phyloP scores from a whole-genome alignment of 495 filamentous ascomycete species.

The Tuber magnatum region DNA sequence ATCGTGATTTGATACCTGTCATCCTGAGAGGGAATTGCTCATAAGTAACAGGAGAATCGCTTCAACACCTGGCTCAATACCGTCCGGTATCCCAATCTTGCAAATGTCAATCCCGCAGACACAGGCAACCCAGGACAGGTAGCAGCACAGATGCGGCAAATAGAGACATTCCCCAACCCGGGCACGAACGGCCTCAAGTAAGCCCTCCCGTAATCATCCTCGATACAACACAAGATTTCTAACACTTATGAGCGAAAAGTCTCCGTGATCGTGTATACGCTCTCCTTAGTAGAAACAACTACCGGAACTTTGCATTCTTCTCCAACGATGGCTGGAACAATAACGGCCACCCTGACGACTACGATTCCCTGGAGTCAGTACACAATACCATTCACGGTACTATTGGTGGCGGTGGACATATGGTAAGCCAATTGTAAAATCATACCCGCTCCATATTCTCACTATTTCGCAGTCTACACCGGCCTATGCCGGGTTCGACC shows the following conservation, averaged over 20 bases:
- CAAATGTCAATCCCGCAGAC: constrained; percentile 47
- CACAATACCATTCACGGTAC: constrained; percentile 30
- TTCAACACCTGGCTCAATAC: constrained; percentile 23
- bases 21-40: background rate
- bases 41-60: background rate
- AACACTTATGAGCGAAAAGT: constrained; percentile 44
- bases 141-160: constrained; percentile 46
- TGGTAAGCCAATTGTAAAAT: constrained; percentile 46
- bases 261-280: constrained; percentile 60
- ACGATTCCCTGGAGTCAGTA: constrained; percentile 34
- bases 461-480: constrained; percentile 14
- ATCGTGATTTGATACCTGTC: background rate
- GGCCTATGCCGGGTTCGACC: constrained; percentile 52
- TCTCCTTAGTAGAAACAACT: constrained; percentile 47
- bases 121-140: constrained; percentile 54
- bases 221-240: background rate
- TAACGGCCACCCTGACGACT: constrained; percentile 53
- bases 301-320: constrained; percentile 55
- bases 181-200: constrained; percentile 19
- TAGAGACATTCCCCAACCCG: background rate
- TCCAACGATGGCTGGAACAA: constrained; percentile 56
- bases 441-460: background rate
- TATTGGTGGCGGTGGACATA: constrained; percentile 31
- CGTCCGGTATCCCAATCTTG: constrained; percentile 16
- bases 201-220: constrained; percentile 24